Conservation (phyloP, 2,329 filamentous ascomycete genomes). For the Aspergillus niger region DNA sequence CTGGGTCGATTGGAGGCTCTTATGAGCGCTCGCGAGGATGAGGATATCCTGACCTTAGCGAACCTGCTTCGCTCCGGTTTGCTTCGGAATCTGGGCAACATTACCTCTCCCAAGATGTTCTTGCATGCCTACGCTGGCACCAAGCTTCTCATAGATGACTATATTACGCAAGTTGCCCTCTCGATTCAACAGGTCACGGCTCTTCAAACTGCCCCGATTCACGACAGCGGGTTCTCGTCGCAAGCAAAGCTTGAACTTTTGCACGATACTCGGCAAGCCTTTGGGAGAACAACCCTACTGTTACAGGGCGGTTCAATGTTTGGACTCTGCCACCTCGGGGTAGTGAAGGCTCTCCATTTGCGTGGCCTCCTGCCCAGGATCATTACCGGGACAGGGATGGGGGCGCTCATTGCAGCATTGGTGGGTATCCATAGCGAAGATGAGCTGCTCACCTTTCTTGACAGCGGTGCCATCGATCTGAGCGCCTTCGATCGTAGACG, state of each 20-base stretch:
- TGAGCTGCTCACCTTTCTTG: slow-evolving; percentile 75
- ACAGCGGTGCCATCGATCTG: slow-evolving; percentile 78
- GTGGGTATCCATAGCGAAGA: slow-evolving; percentile 86
- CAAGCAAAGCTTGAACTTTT: slow-evolving; percentile 83
- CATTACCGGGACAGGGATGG: slow-evolving; percentile 87
- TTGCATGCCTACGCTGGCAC: slow-evolving; percentile 85
- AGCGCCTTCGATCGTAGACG: slow-evolving; percentile 67
- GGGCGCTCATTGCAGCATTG: slow-evolving; percentile 83
- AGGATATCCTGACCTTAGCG: slow-evolving; percentile 72
- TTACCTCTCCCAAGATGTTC: slow-evolving; percentile 78
- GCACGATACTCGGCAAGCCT: slow-evolving; percentile 83
- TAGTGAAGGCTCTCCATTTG: slow-evolving; percentile 82
- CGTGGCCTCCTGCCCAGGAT: slow-evolving; percentile 82
- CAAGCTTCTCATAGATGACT: slow-evolving; percentile 88
- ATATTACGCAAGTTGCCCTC: slow-evolving; percentile 79
- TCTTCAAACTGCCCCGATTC: slow-evolving; percentile 60
- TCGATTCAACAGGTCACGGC: slow-evolving; percentile 75
- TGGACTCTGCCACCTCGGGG: slow-evolving; percentile 84
- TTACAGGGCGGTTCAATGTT: slow-evolving; percentile 91
- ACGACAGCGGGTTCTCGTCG: slow-evolving; percentile 60
- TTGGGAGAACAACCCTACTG: slow-evolving; percentile 82
- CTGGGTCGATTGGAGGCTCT: slow-evolving; percentile 73
- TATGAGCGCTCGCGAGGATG: slow-evolving; percentile 66
- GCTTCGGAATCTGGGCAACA: slow-evolving; percentile 87
- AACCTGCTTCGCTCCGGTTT: slow-evolving; percentile 76